These are phyloP conservation scores for Globisporangium splendens DNA, from an alignment of 352 stramenopile genomes.

Conservation along the genomic window DNA sequence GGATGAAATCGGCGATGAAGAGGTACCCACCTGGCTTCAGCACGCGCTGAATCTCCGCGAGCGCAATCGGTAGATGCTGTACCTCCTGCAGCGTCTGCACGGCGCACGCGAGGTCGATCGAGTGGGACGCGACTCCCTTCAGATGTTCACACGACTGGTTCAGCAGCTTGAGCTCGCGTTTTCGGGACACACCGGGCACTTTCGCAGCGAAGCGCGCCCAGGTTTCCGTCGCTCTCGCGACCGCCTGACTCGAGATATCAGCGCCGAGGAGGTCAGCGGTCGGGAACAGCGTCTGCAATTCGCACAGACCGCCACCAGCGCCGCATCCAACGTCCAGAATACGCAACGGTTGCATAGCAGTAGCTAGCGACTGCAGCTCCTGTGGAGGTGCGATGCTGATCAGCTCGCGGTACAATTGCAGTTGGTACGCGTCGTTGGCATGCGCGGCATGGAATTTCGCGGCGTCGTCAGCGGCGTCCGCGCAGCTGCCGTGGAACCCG, in stretches of 20 bases:
- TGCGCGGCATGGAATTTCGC: conserved; percentile 30
- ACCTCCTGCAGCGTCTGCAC: conserved; percentile 75
- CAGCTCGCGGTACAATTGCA: conserved; percentile 61
- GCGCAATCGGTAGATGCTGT: conserved; percentile 30
- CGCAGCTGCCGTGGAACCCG: conserved; percentile 38
- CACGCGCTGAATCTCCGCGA: conserved; percentile 56
- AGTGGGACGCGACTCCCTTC: conserved; percentile 40
- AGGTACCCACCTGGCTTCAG: conserved; percentile 56
- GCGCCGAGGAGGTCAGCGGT: conserved; percentile 45
- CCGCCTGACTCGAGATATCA: conserved; percentile 60
- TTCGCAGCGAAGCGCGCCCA: conserved; percentile 51
- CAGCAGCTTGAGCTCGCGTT: conserved; percentile 43
- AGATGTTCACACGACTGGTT: conserved; percentile 69
- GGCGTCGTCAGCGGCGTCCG: conserved; percentile 7
- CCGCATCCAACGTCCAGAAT: conserved; percentile 68
- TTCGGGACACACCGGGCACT: conserved; percentile 26
- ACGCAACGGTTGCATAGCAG: conserved; percentile 19
- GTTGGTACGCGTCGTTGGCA: conserved; percentile 36
- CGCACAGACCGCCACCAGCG: conserved; percentile 56
- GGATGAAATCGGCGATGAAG: conserved; percentile 71
- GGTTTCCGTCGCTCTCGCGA: conserved; percentile 60
- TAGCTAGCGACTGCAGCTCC: background rate
- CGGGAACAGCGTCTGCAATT: conserved; percentile 55
- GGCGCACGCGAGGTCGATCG: conserved; percentile 46
- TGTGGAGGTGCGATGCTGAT: conserved; percentile 32